Percentiles rank a stretch among this genome's conserved stretches.
phyloP scores from a whole-genome alignment of 495 filamentous ascomycete genomes.

The Xylaria cubensis region DNA sequence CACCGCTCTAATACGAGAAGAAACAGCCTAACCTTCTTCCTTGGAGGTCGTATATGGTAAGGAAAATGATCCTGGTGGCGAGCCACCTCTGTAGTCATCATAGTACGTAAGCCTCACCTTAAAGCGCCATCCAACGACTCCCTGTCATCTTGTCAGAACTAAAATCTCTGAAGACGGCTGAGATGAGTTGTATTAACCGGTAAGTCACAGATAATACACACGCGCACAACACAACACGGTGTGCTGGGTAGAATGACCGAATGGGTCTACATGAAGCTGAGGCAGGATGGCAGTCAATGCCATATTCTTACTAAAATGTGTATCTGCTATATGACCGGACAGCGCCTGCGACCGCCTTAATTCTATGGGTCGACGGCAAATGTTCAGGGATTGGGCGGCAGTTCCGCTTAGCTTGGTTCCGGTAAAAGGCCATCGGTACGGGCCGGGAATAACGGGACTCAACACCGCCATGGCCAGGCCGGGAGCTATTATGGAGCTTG shows the following conservation, averaged over 20 bases:
- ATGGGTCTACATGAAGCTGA: not conserved
- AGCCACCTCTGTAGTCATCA: not conserved
- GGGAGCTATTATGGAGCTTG: not conserved
- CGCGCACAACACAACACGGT: not conserved
- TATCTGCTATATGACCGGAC: too few relatives aligned
- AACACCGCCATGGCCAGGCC: not conserved
- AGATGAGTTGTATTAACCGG: not conserved
- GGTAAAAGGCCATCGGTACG: not conserved
- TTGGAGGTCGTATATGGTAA: not conserved
- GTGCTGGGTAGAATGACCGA: not conserved
- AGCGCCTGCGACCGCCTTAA: too few relatives aligned
- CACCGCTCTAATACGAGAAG: not conserved
- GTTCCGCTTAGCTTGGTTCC: constrained; percentile 2
- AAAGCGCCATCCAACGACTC: not conserved
- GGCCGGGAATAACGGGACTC: constrained; percentile 15
- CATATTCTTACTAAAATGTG: not conserved
- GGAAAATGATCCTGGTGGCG: not conserved
- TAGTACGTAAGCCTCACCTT: not conserved
- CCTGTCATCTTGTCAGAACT: not conserved
- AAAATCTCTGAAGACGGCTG: not conserved
- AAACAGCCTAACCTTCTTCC: not conserved
- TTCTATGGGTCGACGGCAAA: not conserved
- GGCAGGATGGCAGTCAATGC: not conserved
- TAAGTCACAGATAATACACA: not conserved
- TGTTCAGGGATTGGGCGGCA: not conserved